Base-by-base conservation (phyloP, 1,284 basidiomycete species). In the Golubevia sp. region DNA sequence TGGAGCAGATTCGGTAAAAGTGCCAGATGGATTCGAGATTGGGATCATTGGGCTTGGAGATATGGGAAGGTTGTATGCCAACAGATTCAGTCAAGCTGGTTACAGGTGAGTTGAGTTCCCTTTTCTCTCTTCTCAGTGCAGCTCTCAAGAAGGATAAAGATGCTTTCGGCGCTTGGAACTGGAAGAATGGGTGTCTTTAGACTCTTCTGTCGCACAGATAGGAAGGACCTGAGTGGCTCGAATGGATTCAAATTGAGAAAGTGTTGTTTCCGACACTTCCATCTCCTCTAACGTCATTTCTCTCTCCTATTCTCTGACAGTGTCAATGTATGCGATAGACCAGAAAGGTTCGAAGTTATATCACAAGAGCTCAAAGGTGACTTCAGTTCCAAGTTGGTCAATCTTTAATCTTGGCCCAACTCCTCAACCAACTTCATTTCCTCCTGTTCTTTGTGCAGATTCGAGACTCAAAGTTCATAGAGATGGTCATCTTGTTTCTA, bases 11-110 rank as follows among this genome's bases (percentile, higher is more conserved):
- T n/a, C n/a, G n/a, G n/a, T n/a, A n/a, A n/a, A n/a, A n/a, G n/a
- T n/a, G n/a, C n/a, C n/a, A n/a, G n/a, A 55, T 1, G 56, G 56
- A 7, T 50, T 84, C 58, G 66, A 79, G 59, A 72, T 85, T 55
- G 85, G 85, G 27, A 77, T 86, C 69, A 86, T 86, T 53, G 85
- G 85, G 5, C 85, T 85, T 84, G 85, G 84, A 34, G 83, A 94
- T 66, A 99, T 98, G 96, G 96, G 96, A 2, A 87, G 87, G 73
- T 92, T 99, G 91, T 99, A 98, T 83, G 94, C 94, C 0, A 88
- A 88, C 48, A 85, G 87, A 49, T 86, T 98, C 38, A 88, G 89
- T 6, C 86, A 87, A 7, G 93, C 90, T 1, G 94, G 94, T 0
- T 93, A 90, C 85, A 91, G 90, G 93, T 94, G 69, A 73, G 88